Conservation (phyloP, 495 filamentous ascomycete genomes). For the Aspergillus carlsbadensis region DNA sequence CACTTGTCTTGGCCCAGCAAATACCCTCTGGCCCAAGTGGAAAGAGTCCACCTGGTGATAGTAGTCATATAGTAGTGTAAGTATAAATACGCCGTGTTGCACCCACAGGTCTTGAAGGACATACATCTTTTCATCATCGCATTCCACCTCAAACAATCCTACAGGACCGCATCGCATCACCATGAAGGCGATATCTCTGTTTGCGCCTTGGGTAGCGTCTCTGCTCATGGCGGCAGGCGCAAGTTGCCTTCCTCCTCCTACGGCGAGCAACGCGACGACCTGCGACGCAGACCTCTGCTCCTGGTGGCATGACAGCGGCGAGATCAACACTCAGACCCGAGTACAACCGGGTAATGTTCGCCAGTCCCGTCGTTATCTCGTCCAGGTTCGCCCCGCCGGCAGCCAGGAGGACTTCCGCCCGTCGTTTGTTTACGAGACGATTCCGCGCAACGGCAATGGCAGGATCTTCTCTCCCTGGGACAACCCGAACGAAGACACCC, state of each 20-base stretch:
- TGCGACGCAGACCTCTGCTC: not conserved
- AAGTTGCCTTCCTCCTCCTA: not conserved
- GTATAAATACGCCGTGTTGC: not conserved
- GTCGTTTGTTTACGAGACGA: not conserved
- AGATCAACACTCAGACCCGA: not conserved
- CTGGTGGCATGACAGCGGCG: not conserved
- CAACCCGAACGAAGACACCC: not conserved
- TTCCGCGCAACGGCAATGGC: not conserved
- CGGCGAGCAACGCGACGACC: not conserved
- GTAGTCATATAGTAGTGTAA: no score
- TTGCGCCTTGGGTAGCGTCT: no score
- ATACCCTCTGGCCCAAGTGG: no score
- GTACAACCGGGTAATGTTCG: not conserved
- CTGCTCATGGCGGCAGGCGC: not conserved
- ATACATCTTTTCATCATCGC: not conserved
- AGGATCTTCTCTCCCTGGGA: not conserved
- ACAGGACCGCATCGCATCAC: no score
- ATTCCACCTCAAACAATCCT: not conserved
- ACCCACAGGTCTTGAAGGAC: not conserved
- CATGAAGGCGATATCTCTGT: not conserved
- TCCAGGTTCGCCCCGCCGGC: not conserved
- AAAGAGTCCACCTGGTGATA: not conserved
- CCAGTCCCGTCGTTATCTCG: not conserved
- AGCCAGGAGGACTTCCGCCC: not conserved
- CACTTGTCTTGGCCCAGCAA: not conserved